Conservation (phyloP, 148 eudicot genomes). For the Hydrangea macrophylla region DNA sequence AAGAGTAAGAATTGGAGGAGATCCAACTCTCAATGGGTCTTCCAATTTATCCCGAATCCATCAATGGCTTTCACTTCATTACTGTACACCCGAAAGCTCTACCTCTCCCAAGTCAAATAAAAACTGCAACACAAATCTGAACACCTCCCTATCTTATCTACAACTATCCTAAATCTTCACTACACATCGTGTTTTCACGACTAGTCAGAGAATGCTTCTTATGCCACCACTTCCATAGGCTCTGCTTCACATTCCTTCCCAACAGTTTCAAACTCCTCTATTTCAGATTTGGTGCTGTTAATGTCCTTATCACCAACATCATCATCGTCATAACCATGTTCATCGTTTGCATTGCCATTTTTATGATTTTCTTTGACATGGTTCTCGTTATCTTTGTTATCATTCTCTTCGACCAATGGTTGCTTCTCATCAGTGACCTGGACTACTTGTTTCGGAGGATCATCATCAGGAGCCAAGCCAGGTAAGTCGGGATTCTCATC, state of each 20-base stretch:
- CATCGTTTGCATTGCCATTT: not conserved
- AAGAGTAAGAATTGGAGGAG: not conserved
- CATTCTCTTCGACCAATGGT: constrained; percentile 14
- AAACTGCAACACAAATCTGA: not conserved
- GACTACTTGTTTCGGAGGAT: constrained; percentile 11
- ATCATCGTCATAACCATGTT: not conserved
- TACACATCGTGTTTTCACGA: not conserved
- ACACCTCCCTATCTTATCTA: not conserved
- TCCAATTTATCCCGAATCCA: not conserved
- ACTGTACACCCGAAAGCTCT: constrained; percentile 19
- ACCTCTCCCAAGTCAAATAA: not conserved
- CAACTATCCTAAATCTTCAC: not conserved
- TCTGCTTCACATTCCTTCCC: constrained; percentile 21
- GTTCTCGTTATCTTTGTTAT: constrained; percentile 16
- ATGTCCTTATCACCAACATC: constrained; percentile 4
- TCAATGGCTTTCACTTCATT: not conserved
- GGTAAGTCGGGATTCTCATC: constrained; percentile 28
- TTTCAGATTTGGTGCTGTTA: constrained; percentile 5
- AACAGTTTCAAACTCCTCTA: constrained; percentile 15
- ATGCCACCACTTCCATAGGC: constrained; percentile 15
- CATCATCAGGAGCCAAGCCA: constrained; percentile 19
- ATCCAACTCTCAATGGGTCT: not conserved
- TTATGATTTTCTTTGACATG: constrained; percentile 15
- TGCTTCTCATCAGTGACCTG: constrained; percentile 15
- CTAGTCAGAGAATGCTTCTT: not conserved